Conservation (phyloP, 108 stramenopile species). For the Pseudonitzschia multistriata region DNA sequence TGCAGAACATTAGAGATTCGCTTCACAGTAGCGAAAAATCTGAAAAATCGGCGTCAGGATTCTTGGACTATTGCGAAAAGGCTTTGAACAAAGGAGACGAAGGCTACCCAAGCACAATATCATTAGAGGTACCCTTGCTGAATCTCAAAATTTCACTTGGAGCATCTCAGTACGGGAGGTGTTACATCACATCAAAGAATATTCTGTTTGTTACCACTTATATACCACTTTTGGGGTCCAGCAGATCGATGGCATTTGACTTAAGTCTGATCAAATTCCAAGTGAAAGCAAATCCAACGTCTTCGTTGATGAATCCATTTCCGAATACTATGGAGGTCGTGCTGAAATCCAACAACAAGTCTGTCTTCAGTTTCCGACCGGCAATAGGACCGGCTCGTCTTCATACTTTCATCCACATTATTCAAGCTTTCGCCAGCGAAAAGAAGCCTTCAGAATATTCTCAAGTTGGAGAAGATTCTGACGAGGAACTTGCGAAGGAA, state of each 20-base stretch:
- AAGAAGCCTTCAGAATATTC: conserved; percentile 28
- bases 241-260: conserved; percentile 45
- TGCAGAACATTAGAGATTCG: conserved; percentile 53
- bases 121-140: conserved; percentile 64
- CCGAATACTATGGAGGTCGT: conserved; percentile 58
- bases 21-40: conserved; percentile 50
- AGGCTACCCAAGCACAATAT: conserved; percentile 34
- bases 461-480: conserved; percentile 14
- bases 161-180: conserved; percentile 62
- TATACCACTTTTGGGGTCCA: conserved; percentile 74
- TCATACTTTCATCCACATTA: conserved; percentile 66
- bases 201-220: conserved; percentile 67
- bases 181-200: conserved; percentile 60
- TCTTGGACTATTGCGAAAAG: conserved; percentile 34
- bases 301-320: conserved; percentile 64
- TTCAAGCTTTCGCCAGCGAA: conserved; percentile 48
- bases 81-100: conserved; percentile 41
- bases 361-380: conserved; percentile 73
- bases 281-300: conserved; percentile 46
- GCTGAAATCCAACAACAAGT: conserved; percentile 30
- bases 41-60: conserved; percentile 55
- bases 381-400: conserved; percentile 63
- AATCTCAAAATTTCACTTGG: conserved; percentile 68
- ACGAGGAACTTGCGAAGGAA: background rate
- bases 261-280: conserved; percentile 65